These are phyloP conservation scores for Aspergillus diversus DNA, from an alignment of 495 filamentous ascomycete species.

Conservation along the genomic window DNA sequence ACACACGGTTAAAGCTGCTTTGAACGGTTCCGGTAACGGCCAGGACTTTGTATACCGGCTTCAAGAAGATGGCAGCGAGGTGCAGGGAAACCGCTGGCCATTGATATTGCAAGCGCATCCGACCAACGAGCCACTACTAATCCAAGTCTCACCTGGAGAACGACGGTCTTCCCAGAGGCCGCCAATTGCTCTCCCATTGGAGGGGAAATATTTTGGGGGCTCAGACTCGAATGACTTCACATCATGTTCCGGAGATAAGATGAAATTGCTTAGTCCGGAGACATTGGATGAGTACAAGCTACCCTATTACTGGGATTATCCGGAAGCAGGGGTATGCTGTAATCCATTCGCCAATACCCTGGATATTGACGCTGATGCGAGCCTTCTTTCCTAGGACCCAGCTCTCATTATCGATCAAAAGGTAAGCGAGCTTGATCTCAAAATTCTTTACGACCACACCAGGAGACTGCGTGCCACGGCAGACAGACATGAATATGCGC, in stretches of 20 bases:
- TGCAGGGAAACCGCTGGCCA: slow-evolving; percentile 13
- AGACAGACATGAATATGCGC: background rate
- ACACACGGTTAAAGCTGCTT: background rate
- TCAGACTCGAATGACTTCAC: background rate
- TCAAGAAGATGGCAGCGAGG: slow-evolving; percentile 3
- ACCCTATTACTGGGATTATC: slow-evolving; percentile 11
- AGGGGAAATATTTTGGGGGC: slow-evolving; percentile 6
- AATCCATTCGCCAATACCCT: background rate
- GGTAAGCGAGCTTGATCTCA: slow-evolving; percentile 5
- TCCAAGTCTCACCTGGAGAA: slow-evolving; percentile 6
- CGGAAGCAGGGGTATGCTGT: slow-evolving; percentile 4
- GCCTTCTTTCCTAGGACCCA: slow-evolving; percentile 3
- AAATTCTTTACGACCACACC: slow-evolving; percentile 8
- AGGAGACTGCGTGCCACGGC: slow-evolving; percentile 11
- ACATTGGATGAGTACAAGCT: slow-evolving; percentile 11
- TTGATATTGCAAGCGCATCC: slow-evolving; percentile 13
- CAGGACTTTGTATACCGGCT: slow-evolving; percentile 10
- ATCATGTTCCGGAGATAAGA: background rate
- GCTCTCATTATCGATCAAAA: slow-evolving; percentile 8
- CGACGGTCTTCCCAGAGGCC: background rate
- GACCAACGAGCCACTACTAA: slow-evolving; percentile 6
- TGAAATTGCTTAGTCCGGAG: slow-evolving; percentile 1
- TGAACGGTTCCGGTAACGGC: background rate
- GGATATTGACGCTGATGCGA: background rate
- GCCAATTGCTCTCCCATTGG: background rate